These are phyloP conservation scores for Phytophthora aleatoria DNA, from an alignment of 352 stramenopile species.

Conservation along the genomic window DNA sequence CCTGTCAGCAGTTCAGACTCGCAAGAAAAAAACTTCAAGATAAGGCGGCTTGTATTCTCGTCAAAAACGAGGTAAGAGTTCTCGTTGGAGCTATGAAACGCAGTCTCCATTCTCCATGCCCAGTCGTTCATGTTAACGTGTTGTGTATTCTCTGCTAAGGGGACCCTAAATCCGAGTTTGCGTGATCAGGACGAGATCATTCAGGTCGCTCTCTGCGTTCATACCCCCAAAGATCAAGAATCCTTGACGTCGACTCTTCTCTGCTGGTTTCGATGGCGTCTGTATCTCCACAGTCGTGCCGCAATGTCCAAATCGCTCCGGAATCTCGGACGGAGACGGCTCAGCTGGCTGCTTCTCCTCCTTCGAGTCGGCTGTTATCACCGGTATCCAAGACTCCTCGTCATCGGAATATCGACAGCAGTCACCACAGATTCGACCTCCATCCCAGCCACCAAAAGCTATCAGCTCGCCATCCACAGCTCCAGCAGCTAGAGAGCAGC, in stretches of 20 bases:
- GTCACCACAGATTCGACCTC: conserved; percentile 41
- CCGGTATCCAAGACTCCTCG: conserved; percentile 48
- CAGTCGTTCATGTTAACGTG: too few species aligned
- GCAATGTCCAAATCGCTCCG: conserved; percentile 58
- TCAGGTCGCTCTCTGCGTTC: conserved; percentile 51
- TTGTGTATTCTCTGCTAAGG: not conserved
- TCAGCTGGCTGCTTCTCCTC: conserved; percentile 1
- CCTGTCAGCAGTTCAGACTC: too few species aligned
- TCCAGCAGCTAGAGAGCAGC: conserved; percentile 49
- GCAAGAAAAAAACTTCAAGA: too few species aligned
- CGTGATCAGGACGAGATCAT: conserved; percentile 40
- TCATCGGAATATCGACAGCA: conserved; percentile 55
- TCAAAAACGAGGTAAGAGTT: too few species aligned
- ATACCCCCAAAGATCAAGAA: conserved; percentile 68
- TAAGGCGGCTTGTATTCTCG: too few species aligned
- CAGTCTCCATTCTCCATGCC: too few species aligned
- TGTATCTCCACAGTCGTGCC: conserved; percentile 28
- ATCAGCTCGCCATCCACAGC: conserved; percentile 35
- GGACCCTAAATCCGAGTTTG: not conserved
- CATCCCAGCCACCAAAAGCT: conserved; percentile 65
- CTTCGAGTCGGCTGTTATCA: not conserved
- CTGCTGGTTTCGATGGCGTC: not conserved
- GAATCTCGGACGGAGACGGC: conserved; percentile 3
- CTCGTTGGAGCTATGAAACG: too few species aligned
- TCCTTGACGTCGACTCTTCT: conserved; percentile 21